Conservation (phyloP, 139 green algal species). For the Micromonas pusilla region DNA sequence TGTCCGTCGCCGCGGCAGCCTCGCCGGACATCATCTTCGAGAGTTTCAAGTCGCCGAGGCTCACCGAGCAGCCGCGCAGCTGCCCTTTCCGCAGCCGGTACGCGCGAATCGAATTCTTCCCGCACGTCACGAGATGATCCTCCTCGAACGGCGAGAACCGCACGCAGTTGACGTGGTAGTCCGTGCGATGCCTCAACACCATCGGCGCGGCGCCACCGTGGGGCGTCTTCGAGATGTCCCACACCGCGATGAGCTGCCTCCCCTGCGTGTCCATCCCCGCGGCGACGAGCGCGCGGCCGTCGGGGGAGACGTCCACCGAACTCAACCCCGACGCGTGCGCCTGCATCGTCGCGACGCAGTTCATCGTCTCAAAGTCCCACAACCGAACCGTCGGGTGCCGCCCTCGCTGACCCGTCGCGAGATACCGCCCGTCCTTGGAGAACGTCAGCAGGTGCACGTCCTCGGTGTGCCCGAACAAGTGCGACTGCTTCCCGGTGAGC, state of each 20-base stretch:
- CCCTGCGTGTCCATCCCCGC: conserved; percentile 55
- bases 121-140: conserved; percentile 59
- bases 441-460: background rate
- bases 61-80: conserved; percentile 57
- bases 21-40: conserved; percentile 10
- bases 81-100: conserved; percentile 60
- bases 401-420: background rate
- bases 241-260: conserved; percentile 61
- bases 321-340: background rate
- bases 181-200: conserved; percentile 43
- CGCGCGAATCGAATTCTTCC: conserved; percentile 63
- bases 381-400: background rate
- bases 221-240: conserved; percentile 54
- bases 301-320: conserved; percentile 58
- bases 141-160: conserved; percentile 60
- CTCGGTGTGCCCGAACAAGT: background rate
- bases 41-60: conserved; percentile 28
- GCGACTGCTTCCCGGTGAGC: background rate
- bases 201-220: conserved; percentile 27
- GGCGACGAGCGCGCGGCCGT: conserved; percentile 50
- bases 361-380: background rate
- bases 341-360: background rate
- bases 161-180: conserved; percentile 60
- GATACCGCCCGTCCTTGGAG: background rate
- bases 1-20: conserved; percentile 5